Percentiles rank a stretch among this genome's conserved stretches.
phyloP scores from a whole-genome alignment of 345 rosid species.

The Raphanus sativus region DNA sequence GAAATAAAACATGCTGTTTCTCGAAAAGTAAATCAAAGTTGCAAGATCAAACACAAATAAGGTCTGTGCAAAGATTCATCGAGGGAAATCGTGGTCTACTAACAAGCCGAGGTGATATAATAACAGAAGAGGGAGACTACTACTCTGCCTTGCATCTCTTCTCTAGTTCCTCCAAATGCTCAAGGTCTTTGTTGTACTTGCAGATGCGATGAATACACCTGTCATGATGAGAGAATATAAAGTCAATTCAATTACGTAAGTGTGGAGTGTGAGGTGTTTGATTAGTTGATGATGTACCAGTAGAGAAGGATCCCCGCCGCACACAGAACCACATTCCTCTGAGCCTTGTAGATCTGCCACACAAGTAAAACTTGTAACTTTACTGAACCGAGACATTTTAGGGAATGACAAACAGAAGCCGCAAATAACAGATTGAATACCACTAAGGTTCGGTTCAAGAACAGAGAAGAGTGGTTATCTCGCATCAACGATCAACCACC shows the following conservation, averaged over 20 bases:
- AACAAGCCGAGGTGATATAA: slow-evolving; percentile 22
- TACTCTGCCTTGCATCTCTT: slow-evolving; percentile 71
- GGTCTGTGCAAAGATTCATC: slow-evolving; percentile 15
- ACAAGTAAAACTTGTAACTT: slow-evolving; percentile 8
- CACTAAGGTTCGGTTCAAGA: neutral
- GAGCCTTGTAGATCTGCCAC: slow-evolving; percentile 80
- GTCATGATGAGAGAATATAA: slow-evolving; percentile 17
- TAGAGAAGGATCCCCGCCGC: slow-evolving; percentile 77
- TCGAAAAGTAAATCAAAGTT: slow-evolving; percentile 14
- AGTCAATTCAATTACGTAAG: neutral
- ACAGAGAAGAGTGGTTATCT: neutral
- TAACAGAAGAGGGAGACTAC: slow-evolving; percentile 14
- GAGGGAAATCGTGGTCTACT: slow-evolving; percentile 19
- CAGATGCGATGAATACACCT: slow-evolving; percentile 87
- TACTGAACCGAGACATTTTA: neutral
- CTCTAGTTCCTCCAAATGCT: slow-evolving; percentile 76
- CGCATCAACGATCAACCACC: neutral
- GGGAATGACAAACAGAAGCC: neutral
- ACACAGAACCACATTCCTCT: slow-evolving; percentile 80
- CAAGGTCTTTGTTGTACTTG: slow-evolving; percentile 69
- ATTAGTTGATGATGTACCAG: slow-evolving; percentile 52
- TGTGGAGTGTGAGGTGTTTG: neutral
- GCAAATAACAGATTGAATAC: neutral
- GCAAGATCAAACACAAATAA: slow-evolving; percentile 9
- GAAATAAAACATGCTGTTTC: slow-evolving; percentile 6